Evolutionary conservation across 495 filamentous ascomycete species (phyloP).

Genomic region (Staphylotrichum longicolle): DNA sequence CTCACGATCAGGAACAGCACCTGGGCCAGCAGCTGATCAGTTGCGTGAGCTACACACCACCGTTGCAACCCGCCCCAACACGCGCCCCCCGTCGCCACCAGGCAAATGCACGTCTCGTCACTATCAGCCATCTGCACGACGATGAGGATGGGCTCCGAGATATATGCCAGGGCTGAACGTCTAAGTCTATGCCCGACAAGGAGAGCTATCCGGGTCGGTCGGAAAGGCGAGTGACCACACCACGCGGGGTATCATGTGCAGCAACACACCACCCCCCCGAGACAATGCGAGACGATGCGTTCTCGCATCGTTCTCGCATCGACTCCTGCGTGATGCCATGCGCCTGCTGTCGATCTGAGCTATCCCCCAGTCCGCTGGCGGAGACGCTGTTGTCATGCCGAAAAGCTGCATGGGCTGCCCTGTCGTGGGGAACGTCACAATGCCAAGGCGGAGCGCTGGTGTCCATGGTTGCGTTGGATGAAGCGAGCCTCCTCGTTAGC

Average conservation of each 20-base stretch:
- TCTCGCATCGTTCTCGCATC: neutral
- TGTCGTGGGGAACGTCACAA: conserved; percentile 2
- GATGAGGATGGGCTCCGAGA: neutral
- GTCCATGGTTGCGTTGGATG: conserved; percentile 3
- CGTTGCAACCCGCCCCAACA: conserved; percentile 6
- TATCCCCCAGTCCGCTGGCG: neutral
- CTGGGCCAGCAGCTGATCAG: conserved; percentile 21
- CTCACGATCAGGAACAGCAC: conserved; percentile 7
- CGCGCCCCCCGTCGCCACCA: neutral
- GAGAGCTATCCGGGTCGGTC: neutral
- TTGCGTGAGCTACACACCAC: conserved; percentile 14
- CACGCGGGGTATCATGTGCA: neutral
- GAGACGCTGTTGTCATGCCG: neutral
- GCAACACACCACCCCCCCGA: neutral
- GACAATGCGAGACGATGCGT: neutral
- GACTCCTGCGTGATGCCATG: neutral
- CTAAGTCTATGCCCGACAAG: neutral
- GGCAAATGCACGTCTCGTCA: neutral
- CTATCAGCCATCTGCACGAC: neutral
- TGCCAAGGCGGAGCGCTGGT: conserved; percentile 13
- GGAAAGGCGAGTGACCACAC: neutral
- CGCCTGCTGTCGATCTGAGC: neutral
- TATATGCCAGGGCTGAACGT: conserved; percentile 2
- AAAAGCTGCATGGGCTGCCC: neutral
- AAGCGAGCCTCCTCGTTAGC: neutral